Evolutionary conservation across 2,329 filamentous ascomycete genomes (phyloP), one percentile per base, ranked within the genome.

Genomic region (Botryotinia convoluta): DNA sequence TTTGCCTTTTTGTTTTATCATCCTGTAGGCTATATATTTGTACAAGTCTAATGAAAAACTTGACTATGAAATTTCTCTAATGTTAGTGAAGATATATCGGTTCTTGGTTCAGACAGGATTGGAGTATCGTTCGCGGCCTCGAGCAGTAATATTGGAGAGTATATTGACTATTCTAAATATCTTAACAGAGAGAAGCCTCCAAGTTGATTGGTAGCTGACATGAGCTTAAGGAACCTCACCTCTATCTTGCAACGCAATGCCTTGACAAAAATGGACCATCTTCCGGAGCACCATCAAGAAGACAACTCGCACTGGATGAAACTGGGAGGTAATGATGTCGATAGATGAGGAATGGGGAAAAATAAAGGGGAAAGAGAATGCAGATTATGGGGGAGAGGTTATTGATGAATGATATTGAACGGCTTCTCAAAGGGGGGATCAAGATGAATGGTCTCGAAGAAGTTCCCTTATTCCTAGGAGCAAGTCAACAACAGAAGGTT

Each of bases 231-330:
- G 14, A 57, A 18, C 2, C 2, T 16, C 14, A 18, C 3, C 0
- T 57, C 51, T 0, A 29, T 16, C n/a, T 57, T 57, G n/a, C 5
- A 57, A 9, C 7, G 51, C n/a, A 18, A 32, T 29, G 14, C 14
- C 0, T 32, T 0, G 6, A 1, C 14, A 32, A 57, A 29, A 4
- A 29, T 57, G 14, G 16, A 3, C 1, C 0, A 18, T 3, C 3
- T 18, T 57, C 14, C 1, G n/a, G n/a, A 18, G 2, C 0, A 29
- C 7, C 3, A 1, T 29, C 7, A 4, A 29, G 51, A 57, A 32
- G n/a, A 4, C n/a, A 18, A 57, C 51, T 29, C 6, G n/a, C 14
- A 29, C 3, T n/a, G n/a, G 14, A 57, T 3, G 0, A 18, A 4
- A 18, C 6, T 29, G n/a, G 14, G 6, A 18, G n/a, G 14, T 29